These are phyloP conservation scores for Ceratocystis albifundus DNA, from an alignment of 2,329 filamentous ascomycete species.

Conservation along the genomic window DNA sequence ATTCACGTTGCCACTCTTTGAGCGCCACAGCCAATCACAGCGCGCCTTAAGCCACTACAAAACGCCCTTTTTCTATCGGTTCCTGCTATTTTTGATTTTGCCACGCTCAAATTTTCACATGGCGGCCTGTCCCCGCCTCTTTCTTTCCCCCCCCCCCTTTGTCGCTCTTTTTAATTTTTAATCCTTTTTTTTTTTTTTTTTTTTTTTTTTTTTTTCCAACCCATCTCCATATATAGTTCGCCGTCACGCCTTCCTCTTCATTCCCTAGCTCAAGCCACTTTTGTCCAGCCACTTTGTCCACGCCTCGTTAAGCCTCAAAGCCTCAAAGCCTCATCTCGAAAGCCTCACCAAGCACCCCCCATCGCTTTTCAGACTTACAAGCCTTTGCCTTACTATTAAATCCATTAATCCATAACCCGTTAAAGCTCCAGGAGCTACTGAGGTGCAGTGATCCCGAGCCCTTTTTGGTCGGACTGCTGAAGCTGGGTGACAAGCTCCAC, in stretches of 20 bases:
- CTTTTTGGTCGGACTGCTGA: too few relatives aligned
- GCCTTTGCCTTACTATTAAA: too few relatives aligned
- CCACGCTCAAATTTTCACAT: conserved; percentile 4
- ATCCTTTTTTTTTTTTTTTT: conserved; percentile 7
- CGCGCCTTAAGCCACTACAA: not conserved
- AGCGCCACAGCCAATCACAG: not conserved
- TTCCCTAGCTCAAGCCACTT: conserved; percentile 16
- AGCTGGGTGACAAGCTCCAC: too few relatives aligned
- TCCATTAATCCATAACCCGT: too few relatives aligned
- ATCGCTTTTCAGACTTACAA: too few relatives aligned
- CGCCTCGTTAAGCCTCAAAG: not conserved
- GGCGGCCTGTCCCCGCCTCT: not conserved
- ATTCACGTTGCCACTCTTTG: not conserved
- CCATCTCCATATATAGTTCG: conserved; percentile 26
- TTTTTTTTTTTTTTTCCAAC: conserved; percentile 7
- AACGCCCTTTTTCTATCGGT: not conserved
- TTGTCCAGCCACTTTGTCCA: conserved; percentile 2
- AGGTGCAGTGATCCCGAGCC: too few relatives aligned
- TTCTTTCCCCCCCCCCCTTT: not conserved
- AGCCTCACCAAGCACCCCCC: not conserved
- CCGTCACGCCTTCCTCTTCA: conserved; percentile 25
- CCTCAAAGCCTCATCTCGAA: conserved; percentile 10
- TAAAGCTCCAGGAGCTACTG: too few relatives aligned
- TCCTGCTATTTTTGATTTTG: not conserved
- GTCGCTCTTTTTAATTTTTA: not conserved